These are phyloP conservation scores for Yarrowia hollandica DNA, from an alignment of 805 yeast species.

Conservation along the genomic window DNA sequence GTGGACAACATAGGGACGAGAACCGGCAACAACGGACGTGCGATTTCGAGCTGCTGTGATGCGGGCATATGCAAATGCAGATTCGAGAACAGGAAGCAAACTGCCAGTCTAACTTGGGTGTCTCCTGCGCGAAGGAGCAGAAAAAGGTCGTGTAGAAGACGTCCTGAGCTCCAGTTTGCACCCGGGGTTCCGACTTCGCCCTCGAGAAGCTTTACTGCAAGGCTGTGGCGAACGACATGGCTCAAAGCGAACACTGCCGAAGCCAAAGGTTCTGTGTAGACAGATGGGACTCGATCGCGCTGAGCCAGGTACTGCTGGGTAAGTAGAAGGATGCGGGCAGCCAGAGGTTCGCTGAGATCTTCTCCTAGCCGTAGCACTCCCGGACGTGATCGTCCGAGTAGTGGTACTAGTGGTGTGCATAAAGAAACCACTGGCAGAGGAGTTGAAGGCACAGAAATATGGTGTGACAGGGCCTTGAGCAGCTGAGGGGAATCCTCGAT, in stretches of 20 bases:
- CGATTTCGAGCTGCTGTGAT: constrained; percentile 32
- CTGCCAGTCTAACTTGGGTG: constrained; percentile 34
- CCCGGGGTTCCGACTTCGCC: constrained; percentile 29
- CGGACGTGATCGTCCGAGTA: constrained; percentile 12
- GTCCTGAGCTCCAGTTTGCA: constrained; percentile 29
- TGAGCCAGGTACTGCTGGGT: constrained; percentile 31
- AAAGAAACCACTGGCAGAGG: constrained; percentile 31
- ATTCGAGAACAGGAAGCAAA: constrained; percentile 35
- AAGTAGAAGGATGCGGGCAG: constrained; percentile 30
- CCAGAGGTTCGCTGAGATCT: constrained; percentile 32
- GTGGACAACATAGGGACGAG: constrained; percentile 38
- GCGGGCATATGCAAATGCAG: constrained; percentile 34
- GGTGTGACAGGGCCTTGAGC: constrained; percentile 25
- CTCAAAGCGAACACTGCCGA: constrained; percentile 35
- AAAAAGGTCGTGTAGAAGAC: constrained; percentile 32
- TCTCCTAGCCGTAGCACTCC: constrained; percentile 14
- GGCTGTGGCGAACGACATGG: constrained; percentile 32
- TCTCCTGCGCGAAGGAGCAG: constrained; percentile 33
- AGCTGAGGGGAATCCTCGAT: constrained; percentile 15
- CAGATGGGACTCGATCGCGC: constrained; percentile 6
- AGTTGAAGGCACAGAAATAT: constrained; percentile 25
- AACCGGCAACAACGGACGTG: constrained; percentile 38
- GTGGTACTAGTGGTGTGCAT: constrained; percentile 28
- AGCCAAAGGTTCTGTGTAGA: constrained; percentile 31
- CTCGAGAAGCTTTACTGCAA: constrained; percentile 16